phyloP scores from a whole-genome alignment of 805 yeast species.

The Wickerhamiella sergipiensis region DNA sequence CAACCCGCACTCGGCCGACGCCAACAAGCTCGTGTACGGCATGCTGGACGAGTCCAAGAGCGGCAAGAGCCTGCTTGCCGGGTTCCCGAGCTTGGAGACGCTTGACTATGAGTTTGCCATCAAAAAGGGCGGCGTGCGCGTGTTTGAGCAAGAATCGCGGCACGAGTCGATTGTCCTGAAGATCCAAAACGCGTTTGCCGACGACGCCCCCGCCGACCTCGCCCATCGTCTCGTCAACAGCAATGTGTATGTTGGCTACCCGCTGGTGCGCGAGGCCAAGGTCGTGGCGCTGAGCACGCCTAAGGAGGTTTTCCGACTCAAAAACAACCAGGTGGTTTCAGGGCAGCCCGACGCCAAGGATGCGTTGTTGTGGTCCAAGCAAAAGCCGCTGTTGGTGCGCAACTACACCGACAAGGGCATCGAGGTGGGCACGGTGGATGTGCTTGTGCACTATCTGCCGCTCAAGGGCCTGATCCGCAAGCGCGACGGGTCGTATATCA shows the following conservation, averaged over 20 bases:
- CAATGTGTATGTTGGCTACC: constrained; percentile 72
- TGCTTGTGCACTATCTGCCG: constrained; percentile 55
- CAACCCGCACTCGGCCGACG: constrained; percentile 35
- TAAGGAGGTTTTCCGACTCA: neutral
- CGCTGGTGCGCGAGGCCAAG: constrained; percentile 72
- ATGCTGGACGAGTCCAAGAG: constrained; percentile 50
- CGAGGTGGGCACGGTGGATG: constrained; percentile 36
- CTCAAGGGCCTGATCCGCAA: constrained; percentile 68
- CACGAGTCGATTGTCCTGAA: constrained; percentile 68
- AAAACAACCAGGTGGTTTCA: neutral
- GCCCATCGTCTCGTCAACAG: constrained; percentile 49
- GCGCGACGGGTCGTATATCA: constrained; percentile 59
- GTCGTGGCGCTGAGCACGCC: constrained; percentile 51
- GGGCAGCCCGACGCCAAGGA: constrained; percentile 33
- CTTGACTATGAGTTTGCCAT: constrained; percentile 45
- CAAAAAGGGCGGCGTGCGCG: constrained; percentile 47
- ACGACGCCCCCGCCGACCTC: constrained; percentile 38
- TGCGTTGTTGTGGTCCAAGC: constrained; percentile 32
- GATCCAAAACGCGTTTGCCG: constrained; percentile 33
- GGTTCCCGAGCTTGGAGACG: constrained; percentile 76
- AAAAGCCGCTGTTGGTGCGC: constrained; percentile 28
- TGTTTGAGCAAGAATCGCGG: constrained; percentile 76
- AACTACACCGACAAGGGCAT: constrained; percentile 46
- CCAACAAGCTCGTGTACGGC: constrained; percentile 31
- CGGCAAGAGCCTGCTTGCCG: constrained; percentile 67